Conservation (phyloP, 768 basidiomycete species). For the Podaxis sp. region DNA sequence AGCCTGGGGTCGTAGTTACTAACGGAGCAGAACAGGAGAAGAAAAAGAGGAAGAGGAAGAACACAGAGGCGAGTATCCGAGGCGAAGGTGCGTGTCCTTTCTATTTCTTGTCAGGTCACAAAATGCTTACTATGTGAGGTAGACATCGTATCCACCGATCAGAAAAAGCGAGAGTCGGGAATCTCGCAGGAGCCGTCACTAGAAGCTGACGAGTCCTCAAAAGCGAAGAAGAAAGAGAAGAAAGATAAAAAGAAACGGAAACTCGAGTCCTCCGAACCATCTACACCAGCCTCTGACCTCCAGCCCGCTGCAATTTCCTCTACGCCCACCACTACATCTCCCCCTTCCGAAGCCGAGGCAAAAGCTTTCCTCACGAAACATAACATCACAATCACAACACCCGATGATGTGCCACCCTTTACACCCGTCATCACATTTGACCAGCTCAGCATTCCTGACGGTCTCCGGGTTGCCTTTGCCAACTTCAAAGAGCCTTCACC, state of each 20-base stretch:
- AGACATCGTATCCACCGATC: not conserved
- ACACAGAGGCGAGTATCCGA: not conserved
- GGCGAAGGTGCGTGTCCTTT: slow-evolving; percentile 3
- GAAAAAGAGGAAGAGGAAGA: slow-evolving; percentile 13
- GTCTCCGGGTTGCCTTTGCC: slow-evolving; percentile 58
- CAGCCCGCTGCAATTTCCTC: slow-evolving; percentile 14
- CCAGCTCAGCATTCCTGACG: slow-evolving; percentile 60
- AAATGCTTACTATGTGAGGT: not conserved
- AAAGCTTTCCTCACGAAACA: slow-evolving; percentile 66
- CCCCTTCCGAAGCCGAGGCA: slow-evolving; percentile 37
- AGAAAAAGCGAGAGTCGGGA: not conserved
- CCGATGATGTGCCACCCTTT: slow-evolving; percentile 38
- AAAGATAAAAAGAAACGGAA: slow-evolving; percentile 40
- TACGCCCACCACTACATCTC: slow-evolving; percentile 16
- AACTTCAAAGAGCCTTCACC: slow-evolving; percentile 88
- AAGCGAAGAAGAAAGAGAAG: slow-evolving; percentile 23
- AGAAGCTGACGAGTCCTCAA: slow-evolving; percentile 3
- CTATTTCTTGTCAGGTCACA: not conserved
- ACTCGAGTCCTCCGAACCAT: slow-evolving; percentile 23
- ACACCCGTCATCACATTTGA: slow-evolving; percentile 72
- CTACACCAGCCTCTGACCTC: slow-evolving; percentile 15
- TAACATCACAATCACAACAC: slow-evolving; percentile 65
- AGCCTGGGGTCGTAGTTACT: not conserved
- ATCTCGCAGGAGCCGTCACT: not conserved
- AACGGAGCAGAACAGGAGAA: slow-evolving; percentile 5